Evolutionary conservation across 2,329 filamentous ascomycete species (phyloP).

Genomic region (Aureobasidium lini): DNA sequence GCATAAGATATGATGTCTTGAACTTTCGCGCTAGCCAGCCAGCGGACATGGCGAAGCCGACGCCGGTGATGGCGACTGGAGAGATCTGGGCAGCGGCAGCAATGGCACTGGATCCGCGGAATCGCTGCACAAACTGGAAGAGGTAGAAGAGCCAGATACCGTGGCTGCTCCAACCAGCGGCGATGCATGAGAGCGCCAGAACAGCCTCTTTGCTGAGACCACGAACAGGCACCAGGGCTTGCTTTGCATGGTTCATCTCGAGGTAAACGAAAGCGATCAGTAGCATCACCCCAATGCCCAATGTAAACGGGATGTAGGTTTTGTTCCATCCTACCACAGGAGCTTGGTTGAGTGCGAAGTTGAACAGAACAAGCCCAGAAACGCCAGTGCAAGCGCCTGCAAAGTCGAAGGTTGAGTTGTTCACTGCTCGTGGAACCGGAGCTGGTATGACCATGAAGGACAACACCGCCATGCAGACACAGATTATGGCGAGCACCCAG

Average conservation of each 20-base stretch:
- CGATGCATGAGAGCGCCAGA: conserved; percentile 24
- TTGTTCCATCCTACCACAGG: conserved; percentile 26
- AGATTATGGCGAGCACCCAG: conserved; percentile 25
- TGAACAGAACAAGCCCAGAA: conserved; percentile 25
- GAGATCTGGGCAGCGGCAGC: conserved; percentile 25
- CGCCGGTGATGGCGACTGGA: conserved; percentile 37
- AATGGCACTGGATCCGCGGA: conserved; percentile 3
- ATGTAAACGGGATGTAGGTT: conserved; percentile 23
- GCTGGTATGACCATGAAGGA: conserved; percentile 23
- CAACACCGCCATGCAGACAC: conserved; percentile 19
- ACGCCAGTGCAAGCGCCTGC: conserved; percentile 24
- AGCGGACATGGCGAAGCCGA: conserved; percentile 35
- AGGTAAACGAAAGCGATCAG: conserved; percentile 25
- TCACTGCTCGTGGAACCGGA: conserved; percentile 5
- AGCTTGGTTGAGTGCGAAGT: conserved; percentile 28
- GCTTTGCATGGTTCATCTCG: conserved; percentile 20
- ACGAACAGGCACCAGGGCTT: conserved; percentile 22
- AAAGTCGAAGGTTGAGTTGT: conserved; percentile 22
- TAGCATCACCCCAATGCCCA: conserved; percentile 25
- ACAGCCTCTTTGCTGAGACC: conserved; percentile 21
- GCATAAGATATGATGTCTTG: conserved; percentile 23
- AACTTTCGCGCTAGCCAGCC: conserved; percentile 19
- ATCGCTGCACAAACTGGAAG: conserved; percentile 15
- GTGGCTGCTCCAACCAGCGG: conserved; percentile 28
- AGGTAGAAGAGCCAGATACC: conserved; percentile 24